A percentile compares a stretch with the other conserved stretches of the same genome.
These are phyloP conservation scores for Albizia julibrissin DNA, from an alignment of 306 rosid species.

Conservation along the genomic window DNA sequence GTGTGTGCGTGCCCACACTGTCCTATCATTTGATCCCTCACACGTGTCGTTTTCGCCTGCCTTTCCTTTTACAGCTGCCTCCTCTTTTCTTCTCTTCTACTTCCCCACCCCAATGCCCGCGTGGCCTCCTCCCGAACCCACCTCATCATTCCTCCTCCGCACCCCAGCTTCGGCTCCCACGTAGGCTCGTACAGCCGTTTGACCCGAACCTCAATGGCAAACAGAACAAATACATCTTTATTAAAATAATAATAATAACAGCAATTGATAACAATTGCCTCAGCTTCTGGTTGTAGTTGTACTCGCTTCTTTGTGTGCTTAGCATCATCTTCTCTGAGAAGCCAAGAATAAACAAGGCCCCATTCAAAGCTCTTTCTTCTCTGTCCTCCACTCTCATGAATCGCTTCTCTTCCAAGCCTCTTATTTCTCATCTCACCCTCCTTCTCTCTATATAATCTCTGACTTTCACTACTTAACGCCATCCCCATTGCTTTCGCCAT, in stretches of 20 bases:
- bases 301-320: background rate
- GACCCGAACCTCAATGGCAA: constrained; percentile 38
- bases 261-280: background rate
- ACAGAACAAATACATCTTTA: background rate
- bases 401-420: constrained; percentile 76
- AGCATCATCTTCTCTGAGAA: constrained; percentile 61
- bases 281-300: background rate
- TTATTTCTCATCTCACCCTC: background rate
- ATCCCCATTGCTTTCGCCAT: constrained; percentile 44
- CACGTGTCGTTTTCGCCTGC: background rate
- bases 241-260: background rate
- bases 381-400: background rate
- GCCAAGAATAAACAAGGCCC: constrained; percentile 33
- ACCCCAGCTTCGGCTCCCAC: constrained; percentile 34
- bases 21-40: background rate
- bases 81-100: background rate
- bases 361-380: background rate
- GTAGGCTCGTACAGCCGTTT: constrained; percentile 92
- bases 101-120: background rate
- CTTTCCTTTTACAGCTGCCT: background rate
- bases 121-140: background rate
- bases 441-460: background rate
- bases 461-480: background rate
- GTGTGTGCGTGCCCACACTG: background rate
- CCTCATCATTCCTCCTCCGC: background rate